Conservation (phyloP, 352 stramenopile genomes). For the Phytopythium kandeliae region DNA sequence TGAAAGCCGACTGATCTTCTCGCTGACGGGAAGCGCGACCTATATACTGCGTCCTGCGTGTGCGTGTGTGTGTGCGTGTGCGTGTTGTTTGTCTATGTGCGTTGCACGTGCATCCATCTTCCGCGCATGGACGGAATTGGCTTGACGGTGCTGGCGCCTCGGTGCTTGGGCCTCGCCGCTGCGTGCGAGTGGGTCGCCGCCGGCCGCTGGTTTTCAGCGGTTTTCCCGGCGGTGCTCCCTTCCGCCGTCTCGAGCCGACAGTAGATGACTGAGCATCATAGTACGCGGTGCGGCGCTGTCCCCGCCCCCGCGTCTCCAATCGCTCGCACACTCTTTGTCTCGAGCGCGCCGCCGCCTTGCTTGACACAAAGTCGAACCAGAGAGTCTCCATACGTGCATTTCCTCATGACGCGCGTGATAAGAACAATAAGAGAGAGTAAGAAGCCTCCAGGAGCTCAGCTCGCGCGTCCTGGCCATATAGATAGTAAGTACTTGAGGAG, state of each 20-base stretch:
- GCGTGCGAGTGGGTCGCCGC: constrained; percentile 58
- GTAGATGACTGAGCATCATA: constrained; percentile 66
- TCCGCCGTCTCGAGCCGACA: constrained; percentile 37
- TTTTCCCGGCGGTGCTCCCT: constrained; percentile 52
- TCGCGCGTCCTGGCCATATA: too few relatives aligned
- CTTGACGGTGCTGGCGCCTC: constrained; percentile 1
- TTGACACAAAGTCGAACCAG: too few relatives aligned
- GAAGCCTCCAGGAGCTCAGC: too few relatives aligned
- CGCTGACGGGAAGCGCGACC: constrained; percentile 36
- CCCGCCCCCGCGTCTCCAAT: constrained; percentile 81
- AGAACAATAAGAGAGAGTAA: too few relatives aligned
- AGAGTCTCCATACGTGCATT: too few relatives aligned
- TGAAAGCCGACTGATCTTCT: constrained; percentile 73
- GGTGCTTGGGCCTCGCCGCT: not conserved
- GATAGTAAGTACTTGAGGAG: too few relatives aligned
- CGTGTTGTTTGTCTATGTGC: not conserved
- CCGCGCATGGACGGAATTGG: too few relatives aligned
- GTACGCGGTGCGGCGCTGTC: constrained; percentile 58
- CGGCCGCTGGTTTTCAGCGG: constrained; percentile 78
- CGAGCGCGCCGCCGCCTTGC: too few relatives aligned
- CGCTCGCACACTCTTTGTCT: constrained; percentile 56
- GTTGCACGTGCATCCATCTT: too few relatives aligned
- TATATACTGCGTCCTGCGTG: constrained; percentile 5
- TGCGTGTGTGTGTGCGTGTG: constrained; percentile 8
- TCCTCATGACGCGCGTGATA: too few relatives aligned